Percentiles rank a stretch among this genome's conserved stretches.
phyloP scores from a whole-genome alignment of 2,329 filamentous ascomycete species.

The Eurotiales sp. region DNA sequence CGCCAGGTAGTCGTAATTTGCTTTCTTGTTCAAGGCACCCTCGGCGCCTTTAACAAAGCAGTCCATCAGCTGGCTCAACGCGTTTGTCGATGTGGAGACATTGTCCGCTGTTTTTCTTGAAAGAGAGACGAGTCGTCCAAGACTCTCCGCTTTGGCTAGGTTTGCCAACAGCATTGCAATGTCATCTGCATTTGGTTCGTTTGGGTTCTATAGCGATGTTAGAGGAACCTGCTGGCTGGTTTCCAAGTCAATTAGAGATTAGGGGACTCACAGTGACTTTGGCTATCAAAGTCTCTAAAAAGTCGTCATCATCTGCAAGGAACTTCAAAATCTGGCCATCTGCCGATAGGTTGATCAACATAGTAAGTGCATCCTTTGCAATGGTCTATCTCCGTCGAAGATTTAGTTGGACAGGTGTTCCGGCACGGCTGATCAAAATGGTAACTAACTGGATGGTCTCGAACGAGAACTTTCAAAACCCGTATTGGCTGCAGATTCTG shows the following conservation, averaged over 20 bases:
- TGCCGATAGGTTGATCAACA: constrained; percentile 76
- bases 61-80: constrained; percentile 89
- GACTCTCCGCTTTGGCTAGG: constrained; percentile 71
- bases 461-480: constrained; percentile 80
- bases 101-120: constrained; percentile 49
- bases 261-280: constrained; percentile 64
- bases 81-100: constrained; percentile 68
- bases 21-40: constrained; percentile 75
- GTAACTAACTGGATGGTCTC: constrained; percentile 70
- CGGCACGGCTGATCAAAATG: neutral
- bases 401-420: neutral
- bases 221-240: too few relatives aligned
- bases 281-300: constrained; percentile 68
- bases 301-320: constrained; percentile 73
- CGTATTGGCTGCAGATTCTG: constrained; percentile 74
- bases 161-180: constrained; percentile 92
- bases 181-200: constrained; percentile 78
- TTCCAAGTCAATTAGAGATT: neutral
- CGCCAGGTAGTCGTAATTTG: constrained; percentile 86
- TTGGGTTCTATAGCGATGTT: constrained; percentile 32
- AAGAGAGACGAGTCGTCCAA: constrained; percentile 65
- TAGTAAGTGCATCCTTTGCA: constrained; percentile 82
- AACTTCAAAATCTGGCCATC: constrained; percentile 71
- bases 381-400: constrained; percentile 59
- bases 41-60: constrained; percentile 91